Base-by-base conservation (phyloP, 2,329 filamentous ascomycete genomes). In the Graphium sp. region DNA sequence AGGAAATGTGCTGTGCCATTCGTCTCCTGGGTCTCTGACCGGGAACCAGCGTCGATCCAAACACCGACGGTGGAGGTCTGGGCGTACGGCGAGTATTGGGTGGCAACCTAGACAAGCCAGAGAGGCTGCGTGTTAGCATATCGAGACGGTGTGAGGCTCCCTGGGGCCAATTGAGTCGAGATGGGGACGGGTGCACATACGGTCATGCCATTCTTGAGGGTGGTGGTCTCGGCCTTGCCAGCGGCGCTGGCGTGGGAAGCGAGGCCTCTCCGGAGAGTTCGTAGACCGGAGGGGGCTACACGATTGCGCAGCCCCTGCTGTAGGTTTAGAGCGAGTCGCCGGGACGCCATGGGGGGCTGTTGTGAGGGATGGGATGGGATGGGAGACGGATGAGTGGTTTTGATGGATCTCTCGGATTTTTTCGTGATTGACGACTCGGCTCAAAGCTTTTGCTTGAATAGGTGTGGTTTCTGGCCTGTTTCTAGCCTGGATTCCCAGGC, bases 1-100 rank as follows among this genome's bases (percentile, higher is more conserved):
- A 98, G 74, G 70, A 98, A 98, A 66, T 98, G 89, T 50, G 89
- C 89, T 47, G 89, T 98, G 60, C 89, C 89, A 66, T 95, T 98
- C 52, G 82, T 95, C 73, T 84, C 84, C 62, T 89, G 76, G 45
- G 89, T 98, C 71, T 98, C 89, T 56, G 89, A 84, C 58, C 89
- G 74, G 58, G 84, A 94, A 54, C 89, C 89, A 55, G 91, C 87
- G 62, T 98, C 91, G 56, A 98, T 98, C 85, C 89, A 98, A 42
- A 98, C 83, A 55, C 89, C 89, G 48, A 95, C 85, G 32, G 87
- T 95, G 48, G 85, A 93, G 37, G 89, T 95, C 67, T 95, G 85
- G 49, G 87, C 87, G 70, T 84, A 95, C 46, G 87, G 89, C 40
- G 85, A 94, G 66, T 95, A 80, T 59, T 98, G 87, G 46, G 89